Base-by-base conservation (phyloP, 1,139 yeast genomes). In the Debaryomyces nepalensis region DNA sequence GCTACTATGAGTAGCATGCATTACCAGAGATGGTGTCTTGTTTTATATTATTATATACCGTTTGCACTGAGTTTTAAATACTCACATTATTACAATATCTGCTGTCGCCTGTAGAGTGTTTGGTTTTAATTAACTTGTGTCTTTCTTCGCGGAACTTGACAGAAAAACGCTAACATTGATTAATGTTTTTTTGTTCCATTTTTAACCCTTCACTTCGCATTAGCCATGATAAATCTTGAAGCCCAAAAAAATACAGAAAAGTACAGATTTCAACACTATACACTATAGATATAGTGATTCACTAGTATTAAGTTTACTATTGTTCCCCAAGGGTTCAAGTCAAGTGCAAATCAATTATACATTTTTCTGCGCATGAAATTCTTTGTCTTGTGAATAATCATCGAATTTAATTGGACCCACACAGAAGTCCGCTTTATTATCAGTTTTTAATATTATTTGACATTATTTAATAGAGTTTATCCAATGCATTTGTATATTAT, bases 401-500 rank as follows among this genome's bases (percentile, higher is more conserved):
- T 5, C 8, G 10, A 29, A 29, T 29, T n/a, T n/a, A 10, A 29
- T 29, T 29, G 32, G 32, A 21, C 11, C 32, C 32, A 10, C n/a
- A n/a, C n/a, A n/a, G n/a, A n/a, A n/a, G n/a, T n/a, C n/a, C n/a
- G n/a, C n/a, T n/a, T n/a, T n/a, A n/a, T 29, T 29, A 5, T 16
- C 10, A 29, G 9, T 12, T 16, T 9, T 16, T 14, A 10, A 9
- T 29, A 14, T 9, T 15, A 16, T 29, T 16, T 4, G n/a, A 16
- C 21, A n/a, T 29, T 5, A 8, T 27, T 15, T 15, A 33, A 6
- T 9, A 32, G 7, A 12, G 14, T 15, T 9, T 6, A 15, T 4
- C 22, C 14, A 10, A 23, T 26, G 22, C 14, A 33, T 14, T 33
- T 29, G 37, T 24, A 16, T 18, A 24, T 8, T n/a, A 34, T 34